These are phyloP conservation scores for Actinomortierella ambigua DNA, from an alignment of 371 early-diverging fungal genomes.

Conservation along the genomic window DNA sequence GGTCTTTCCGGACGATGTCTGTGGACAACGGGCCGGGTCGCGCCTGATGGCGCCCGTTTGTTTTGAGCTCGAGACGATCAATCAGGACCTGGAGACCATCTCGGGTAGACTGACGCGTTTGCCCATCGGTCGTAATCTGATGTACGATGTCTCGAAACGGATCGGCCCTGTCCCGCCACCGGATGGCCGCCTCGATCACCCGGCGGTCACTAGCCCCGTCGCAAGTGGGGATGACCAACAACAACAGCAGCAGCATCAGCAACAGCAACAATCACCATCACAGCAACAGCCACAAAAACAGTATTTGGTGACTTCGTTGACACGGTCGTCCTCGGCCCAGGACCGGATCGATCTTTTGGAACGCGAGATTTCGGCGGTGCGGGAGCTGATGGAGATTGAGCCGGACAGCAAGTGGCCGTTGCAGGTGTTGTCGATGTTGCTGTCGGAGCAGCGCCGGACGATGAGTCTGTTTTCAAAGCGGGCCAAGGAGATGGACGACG, in stretches of 20 bases:
- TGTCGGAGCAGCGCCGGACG: conserved; percentile 47
- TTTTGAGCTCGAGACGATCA: conserved; percentile 31
- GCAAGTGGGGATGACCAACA: background rate
- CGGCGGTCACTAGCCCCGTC: too few relatives aligned
- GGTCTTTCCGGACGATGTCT: conserved; percentile 25
- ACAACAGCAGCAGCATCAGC: background rate
- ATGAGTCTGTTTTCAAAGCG: conserved; percentile 29
- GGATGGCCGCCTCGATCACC: conserved; percentile 11
- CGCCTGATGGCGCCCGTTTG: conserved; percentile 15
- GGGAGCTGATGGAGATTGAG: conserved; percentile 85
- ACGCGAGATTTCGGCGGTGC: conserved; percentile 67
- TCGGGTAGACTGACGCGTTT: conserved; percentile 18
- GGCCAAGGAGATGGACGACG: conserved; percentile 45
- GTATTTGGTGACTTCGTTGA: conserved; percentile 22
- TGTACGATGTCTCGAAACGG: conserved; percentile 35
- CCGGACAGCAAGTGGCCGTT: conserved; percentile 85
- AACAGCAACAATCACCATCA: background rate
- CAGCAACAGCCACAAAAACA: conserved; percentile 6
- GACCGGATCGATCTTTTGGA: conserved; percentile 54
- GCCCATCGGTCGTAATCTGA: conserved; percentile 25
- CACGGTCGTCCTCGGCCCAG: conserved; percentile 11
- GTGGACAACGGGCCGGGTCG: conserved; percentile 23
- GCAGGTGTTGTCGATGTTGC: conserved; percentile 54
- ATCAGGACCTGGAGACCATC: conserved; percentile 19
- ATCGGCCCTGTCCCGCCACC: conserved; percentile 16